A percentile compares a stretch with the other conserved stretches of the same genome.
Conservation (phyloP, 2,329 filamentous ascomycete genomes). For the Dothideomycetes sp. region DNA sequence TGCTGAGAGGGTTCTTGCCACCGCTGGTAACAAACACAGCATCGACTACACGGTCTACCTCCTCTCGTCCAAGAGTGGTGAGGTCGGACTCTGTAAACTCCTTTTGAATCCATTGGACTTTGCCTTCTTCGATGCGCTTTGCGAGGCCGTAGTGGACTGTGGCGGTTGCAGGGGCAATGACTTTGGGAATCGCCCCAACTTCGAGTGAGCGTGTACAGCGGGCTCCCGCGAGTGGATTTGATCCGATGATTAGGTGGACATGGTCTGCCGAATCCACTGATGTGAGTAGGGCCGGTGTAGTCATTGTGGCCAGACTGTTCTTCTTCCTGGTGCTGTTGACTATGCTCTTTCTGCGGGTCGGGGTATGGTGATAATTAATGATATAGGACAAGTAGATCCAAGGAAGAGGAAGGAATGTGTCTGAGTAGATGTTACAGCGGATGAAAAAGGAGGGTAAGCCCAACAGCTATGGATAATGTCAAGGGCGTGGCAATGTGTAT, state of each 20-base stretch:
- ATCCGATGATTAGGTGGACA: constrained; percentile 76
- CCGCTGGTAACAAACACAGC: constrained; percentile 76
- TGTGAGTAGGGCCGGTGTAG: constrained; percentile 51
- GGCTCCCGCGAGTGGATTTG: constrained; percentile 75
- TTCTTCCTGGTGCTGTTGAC: no score
- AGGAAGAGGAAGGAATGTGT: no score
- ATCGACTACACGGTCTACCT: constrained; percentile 71
- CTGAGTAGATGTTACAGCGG: no score
- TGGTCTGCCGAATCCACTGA: constrained; percentile 59
- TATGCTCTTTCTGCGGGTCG: no score
- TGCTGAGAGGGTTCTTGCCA: constrained; percentile 35
- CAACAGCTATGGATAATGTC: no score
- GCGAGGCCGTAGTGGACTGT: constrained; percentile 47
- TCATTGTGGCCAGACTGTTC: constrained; percentile 3
- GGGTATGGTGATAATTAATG: no score
- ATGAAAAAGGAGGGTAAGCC: no score
- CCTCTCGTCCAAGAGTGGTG: constrained; percentile 63
- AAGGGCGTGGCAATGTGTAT: no score
- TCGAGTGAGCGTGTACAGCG: constrained; percentile 70
- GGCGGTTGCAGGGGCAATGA: constrained; percentile 59
- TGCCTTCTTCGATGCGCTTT: constrained; percentile 53
- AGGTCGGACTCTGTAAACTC: constrained; percentile 62
- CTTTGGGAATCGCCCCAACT: constrained; percentile 68
- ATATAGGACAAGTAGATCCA: no score
- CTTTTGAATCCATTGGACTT: constrained; percentile 55